These are phyloP conservation scores for Maudiozyma turicensis DNA, from an alignment of 805 yeast genomes.

Conservation along the genomic window DNA sequence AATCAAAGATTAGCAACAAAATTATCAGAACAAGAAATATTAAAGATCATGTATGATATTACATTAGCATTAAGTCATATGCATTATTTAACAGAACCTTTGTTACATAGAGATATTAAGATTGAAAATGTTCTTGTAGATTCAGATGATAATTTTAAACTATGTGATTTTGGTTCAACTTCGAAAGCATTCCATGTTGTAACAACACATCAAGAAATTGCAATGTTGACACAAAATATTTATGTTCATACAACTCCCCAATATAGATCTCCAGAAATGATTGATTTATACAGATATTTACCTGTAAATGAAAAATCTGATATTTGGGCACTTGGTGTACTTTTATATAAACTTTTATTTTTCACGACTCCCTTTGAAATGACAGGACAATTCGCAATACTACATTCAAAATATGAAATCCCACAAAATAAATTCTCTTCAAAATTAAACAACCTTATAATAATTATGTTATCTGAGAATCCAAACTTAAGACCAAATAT, in stretches of 20 bases:
- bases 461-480: conserved; percentile 73
- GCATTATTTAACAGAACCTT: conserved; percentile 63
- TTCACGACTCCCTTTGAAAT: conserved; percentile 90
- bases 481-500: conserved; percentile 81
- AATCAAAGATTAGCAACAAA: conserved; percentile 75
- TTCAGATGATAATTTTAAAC: conserved; percentile 55
- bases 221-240: conserved; percentile 72
- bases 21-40: conserved; percentile 64
- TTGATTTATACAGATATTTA: conserved; percentile 70
- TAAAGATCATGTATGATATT: conserved; percentile 77
- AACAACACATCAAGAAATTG: conserved; percentile 72
- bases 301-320: conserved; percentile 91
- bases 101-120: conserved; percentile 89
- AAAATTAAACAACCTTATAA: conserved; percentile 64
- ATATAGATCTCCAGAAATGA: conserved; percentile 93
- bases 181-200: conserved; percentile 42
- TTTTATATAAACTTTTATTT: conserved; percentile 81
- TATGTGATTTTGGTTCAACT: conserved; percentile 93
- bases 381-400: conserved; percentile 75
- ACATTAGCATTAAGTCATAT: conserved; percentile 73
- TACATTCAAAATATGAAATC: conserved; percentile 76
- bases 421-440: conserved; percentile 69
- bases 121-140: conserved; percentile 89
- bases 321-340: conserved; percentile 94
- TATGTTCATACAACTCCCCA: conserved; percentile 92